Base-by-base conservation (phyloP, 768 basidiomycete genomes). In the Tephrocybe sp. region DNA sequence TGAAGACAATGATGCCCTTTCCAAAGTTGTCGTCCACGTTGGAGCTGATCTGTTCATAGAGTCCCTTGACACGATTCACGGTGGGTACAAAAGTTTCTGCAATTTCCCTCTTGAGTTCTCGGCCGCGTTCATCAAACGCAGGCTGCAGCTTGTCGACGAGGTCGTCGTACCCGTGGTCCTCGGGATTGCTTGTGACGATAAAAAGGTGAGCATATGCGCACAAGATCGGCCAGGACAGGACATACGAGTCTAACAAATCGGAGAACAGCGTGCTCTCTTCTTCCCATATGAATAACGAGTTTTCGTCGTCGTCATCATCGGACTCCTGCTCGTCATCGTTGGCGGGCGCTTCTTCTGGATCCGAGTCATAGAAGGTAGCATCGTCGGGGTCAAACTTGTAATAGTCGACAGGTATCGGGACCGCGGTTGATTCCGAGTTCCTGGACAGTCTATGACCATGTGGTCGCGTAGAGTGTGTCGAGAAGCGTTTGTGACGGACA, bases 251-350 rank as follows among this genome's bases (percentile, higher is more conserved):
- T 61, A 80, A 60, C 18, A 82, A 64, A 36, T 73, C 74, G 13
- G 74, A 70, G n/a, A 79, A 69, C 27, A 82, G 68, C 2, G 79
- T 78, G n/a, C 60, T 64, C 57, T 79, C 79, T 52, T 78, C 75
- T 31, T 80, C 74, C 79, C 79, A 82, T 26, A 64, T 60, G 58
- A 79, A 80, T 19, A 65, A 59, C 1, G 60, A 57, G 15, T 67
- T 67, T 19, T 59, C 55, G 18, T 63, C 60, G 49, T 64, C 59
- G 34, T 70, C 66, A 5, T 61, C 57, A 30, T 59, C 49, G 27
- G 34, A 39, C n/a, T 54, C 55, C 9, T 57, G 40, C 3, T 56
- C 49, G 37, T 63, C 52, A 26, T 54, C 27, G 34, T 27, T 46
- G 8, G 26, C 46, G 37, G 44, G 19, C n/a, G 24, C 37, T 24